Base-by-base conservation (phyloP, 768 basidiomycete genomes). In the Tulasnella calospora region DNA sequence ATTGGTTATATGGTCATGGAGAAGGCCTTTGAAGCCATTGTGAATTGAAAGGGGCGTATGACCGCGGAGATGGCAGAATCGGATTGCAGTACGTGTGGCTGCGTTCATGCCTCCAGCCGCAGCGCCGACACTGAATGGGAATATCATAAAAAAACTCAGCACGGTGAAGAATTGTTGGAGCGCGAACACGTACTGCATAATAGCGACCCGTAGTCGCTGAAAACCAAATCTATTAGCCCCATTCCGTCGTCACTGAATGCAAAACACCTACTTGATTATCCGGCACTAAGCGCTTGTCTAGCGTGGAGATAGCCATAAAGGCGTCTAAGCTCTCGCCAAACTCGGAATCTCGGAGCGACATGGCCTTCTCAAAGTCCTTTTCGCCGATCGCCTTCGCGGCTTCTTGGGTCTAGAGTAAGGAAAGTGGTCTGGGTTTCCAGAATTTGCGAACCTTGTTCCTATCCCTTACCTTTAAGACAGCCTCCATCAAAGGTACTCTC, bases 71-170 rank as follows among this genome's bases (percentile, higher is more conserved):
- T 95, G 86, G 84, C 96, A 98, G 86, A 95, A 98, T 15, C 98
- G 92, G 30, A 94, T 95, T 8, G 94, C 95, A 36, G 96, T 92
- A 57, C 97, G 93, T 0, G 95, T 98, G 0, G 97, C 98, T 1
- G 98, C 96, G 83, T 99, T 99, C 95, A 99, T 98, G 12, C 98
- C 98, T 70, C 97, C 97, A 2, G 98, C 98, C 6, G 98, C 97
- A 0, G 98, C 98, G 73, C 98, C 97, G 82, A 96, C 91, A 82
- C 96, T 97, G 81, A 47, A 67, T 44, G 23, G 4, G 23, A 75
- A 77, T 78, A 46, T 61, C 82, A 10, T 35, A 12, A 77, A 70
- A n/a, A 10, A 77, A 7, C 1, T 36, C 46, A 30, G 23, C 12
- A 33, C 17, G 13, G 23, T 38, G 27, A 41, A 74, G 12, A 13